Evolutionary conservation across 2,329 filamentous ascomycete species (phyloP), one percentile per base, ranked within the genome.

Genomic region (Cytospora piceicola): DNA sequence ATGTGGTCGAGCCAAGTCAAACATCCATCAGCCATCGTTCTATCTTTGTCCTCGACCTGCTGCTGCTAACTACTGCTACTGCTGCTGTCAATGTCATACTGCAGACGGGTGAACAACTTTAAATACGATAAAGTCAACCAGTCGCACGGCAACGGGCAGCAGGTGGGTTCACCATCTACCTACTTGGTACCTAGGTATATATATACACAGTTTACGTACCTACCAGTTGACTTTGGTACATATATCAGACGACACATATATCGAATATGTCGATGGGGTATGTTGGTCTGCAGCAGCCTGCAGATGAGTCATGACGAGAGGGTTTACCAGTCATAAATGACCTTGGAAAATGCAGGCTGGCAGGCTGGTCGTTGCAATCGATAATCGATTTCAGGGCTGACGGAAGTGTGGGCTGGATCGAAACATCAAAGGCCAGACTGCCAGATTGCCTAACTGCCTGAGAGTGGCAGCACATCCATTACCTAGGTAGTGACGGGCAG

Each of bases 121-220:
- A n/a, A n/a, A 20, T 42, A 42, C 39, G 39, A 42, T n/a, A n/a
- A 20, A 34, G 54, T 56, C n/a, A 56, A 39, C 34, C 34, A 34
- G 30, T 56, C 32, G 54, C 36, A 56, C 54, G 29, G 29, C 17
- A 32, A 20, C 17, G 24, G 54, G 15, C 39, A n/a, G 39, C 17
- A 17, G 39, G 15, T 42, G 39, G 39, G 8, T 20, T 42, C 17
- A 42, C 39, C 20, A 20, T 42, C 39, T 42, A 42, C 39, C n/a
- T n/a, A n/a, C n/a, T n/a, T n/a, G n/a, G n/a, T n/a, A n/a, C n/a
- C n/a, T n/a, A n/a, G n/a, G n/a, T n/a, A n/a, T n/a, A n/a, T n/a
- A n/a, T n/a, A n/a, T n/a, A n/a, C n/a, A n/a, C n/a, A n/a, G n/a
- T n/a, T n/a, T n/a, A n/a, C n/a, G n/a, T n/a, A n/a, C n/a, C n/a